These are phyloP conservation scores for Talaromyces marneffei DNA, from an alignment of 2,329 filamentous ascomycete species.

Conservation along the genomic window DNA sequence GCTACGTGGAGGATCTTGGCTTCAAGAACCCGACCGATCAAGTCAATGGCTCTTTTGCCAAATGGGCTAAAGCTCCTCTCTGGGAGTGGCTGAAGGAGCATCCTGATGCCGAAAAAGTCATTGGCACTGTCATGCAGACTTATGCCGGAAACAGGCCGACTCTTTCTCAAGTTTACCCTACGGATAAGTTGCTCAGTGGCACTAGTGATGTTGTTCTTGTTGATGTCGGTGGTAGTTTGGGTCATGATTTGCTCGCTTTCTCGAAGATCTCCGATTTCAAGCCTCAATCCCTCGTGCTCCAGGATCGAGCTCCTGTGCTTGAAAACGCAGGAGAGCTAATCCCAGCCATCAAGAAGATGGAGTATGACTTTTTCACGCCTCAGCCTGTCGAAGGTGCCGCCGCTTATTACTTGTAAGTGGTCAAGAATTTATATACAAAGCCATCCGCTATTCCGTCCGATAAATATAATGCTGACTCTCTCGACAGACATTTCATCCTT, in stretches of 20 bases:
- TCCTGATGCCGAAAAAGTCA: conserved; percentile 1
- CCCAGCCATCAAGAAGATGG: conserved; percentile 27
- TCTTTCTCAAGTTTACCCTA: conserved; percentile 5
- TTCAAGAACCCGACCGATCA: conserved; percentile 7
- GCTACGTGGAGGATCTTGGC: neutral
- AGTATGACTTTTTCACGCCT: conserved; percentile 44
- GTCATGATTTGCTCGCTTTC: conserved; percentile 21
- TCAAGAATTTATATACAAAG: neutral
- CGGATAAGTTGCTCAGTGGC: neutral
- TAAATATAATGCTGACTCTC: neutral
- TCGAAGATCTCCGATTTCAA: conserved; percentile 28
- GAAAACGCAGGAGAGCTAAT: conserved; percentile 16
- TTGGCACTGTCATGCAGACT: conserved; percentile 9
- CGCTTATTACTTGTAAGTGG: conserved; percentile 7
- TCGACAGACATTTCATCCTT: conserved; percentile 26
- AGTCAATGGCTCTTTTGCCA: neutral
- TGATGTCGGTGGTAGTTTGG: conserved; percentile 19
- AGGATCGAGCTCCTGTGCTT: conserved; percentile 41
- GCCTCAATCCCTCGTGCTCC: conserved; percentile 41
- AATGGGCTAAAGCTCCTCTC: conserved; percentile 5
- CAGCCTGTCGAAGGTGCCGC: conserved; percentile 41
- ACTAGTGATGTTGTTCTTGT: conserved; percentile 14
- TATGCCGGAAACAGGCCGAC: neutral
- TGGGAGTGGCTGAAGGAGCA: conserved; percentile 7
- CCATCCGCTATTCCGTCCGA: neutral